A percentile compares a stretch with the other conserved stretches of the same genome.
These are phyloP conservation scores for Mallotus japonicus DNA, from an alignment of 441 rosid species.

Conservation along the genomic window DNA sequence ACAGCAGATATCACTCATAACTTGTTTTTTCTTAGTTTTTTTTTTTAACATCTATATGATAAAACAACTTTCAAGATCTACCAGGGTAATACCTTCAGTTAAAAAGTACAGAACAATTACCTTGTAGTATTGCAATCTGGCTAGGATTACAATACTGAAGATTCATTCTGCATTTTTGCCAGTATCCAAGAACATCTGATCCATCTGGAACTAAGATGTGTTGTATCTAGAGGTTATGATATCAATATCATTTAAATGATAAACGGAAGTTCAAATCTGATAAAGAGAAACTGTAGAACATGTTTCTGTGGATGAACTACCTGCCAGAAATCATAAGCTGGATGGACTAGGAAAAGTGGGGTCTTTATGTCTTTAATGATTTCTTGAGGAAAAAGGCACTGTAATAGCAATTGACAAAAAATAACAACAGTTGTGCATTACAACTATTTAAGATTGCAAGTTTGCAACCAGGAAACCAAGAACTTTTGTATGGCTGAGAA, in stretches of 20 bases:
- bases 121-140: constrained; percentile 62
- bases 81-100: neutral
- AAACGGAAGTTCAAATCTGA: constrained; percentile 9
- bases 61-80: neutral
- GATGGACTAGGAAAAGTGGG: constrained; percentile 69
- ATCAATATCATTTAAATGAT: constrained; percentile 24
- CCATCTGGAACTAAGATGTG: constrained; percentile 65
- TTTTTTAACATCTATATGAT: neutral
- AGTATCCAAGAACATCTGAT: constrained; percentile 53
- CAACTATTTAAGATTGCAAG: neutral
- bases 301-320: constrained; percentile 35
- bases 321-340: constrained; percentile 98
- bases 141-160: constrained; percentile 52
- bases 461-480: constrained; percentile 4
- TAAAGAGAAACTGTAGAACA: neutral
- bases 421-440: neutral
- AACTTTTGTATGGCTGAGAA: constrained; percentile 7
- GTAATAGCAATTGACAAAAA: constrained; percentile 31
- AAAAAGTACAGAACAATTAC: constrained; percentile 39
- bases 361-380: constrained; percentile 52
- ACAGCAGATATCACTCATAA: neutral
- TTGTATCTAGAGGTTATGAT: constrained; percentile 52
- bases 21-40: neutral
- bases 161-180: constrained; percentile 69
- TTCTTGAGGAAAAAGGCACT: constrained; percentile 83